Base-by-base conservation (phyloP, 2,329 filamentous ascomycete genomes). In the Aspergillus awamori region DNA sequence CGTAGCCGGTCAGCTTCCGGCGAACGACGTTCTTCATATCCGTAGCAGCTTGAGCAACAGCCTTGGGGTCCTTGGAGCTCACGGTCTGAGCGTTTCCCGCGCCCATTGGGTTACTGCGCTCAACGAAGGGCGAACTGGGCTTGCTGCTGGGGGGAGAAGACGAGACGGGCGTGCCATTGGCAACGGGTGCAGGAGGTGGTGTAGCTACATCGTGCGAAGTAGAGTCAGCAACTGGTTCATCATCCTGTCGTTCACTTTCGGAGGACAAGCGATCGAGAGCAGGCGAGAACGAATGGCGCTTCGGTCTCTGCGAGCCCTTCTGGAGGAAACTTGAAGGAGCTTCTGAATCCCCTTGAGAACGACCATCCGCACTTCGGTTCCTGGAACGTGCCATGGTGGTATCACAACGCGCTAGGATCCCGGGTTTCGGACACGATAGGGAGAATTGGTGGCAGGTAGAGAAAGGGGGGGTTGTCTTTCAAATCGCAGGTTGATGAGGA, bases 1-100 rank as follows among this genome's bases (percentile, higher is more conserved):
- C 95, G 74, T 98, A 99, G 76, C 95, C 95, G 54, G 95, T 98
- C 77, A 99, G 84, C 86, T 99, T 99, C 81, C 95, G 88, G 81
- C 95, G 92, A 73, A 99, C 94, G 78, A 99, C 96, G 84, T 99
- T 98, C 81, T 89, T 89, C 85, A 89, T 89, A 74, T 92, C 90
- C 74, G 83, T 86, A 69, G 84, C 81, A 68, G 86, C 83, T 63
- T 79, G 79, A 52, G 81, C 81, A 56, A 73, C 81, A 51, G 81
- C 80, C 71, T 89, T 89, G 61, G 86, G 86, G 72, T 89, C 85
- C 76, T 85, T 87, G 55, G 86, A 87, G 74, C 81, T 84, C 70
- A 89, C 84, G 26, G 86, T 88, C 74, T 88, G 86, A 65, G 78
- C 77, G 56, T 77, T 78, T 67, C 78, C 81, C 66, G 79, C 77